Evolutionary conservation across 2,329 filamentous ascomycete genomes (phyloP).

Genomic region (Talaromyces sp.): DNA sequence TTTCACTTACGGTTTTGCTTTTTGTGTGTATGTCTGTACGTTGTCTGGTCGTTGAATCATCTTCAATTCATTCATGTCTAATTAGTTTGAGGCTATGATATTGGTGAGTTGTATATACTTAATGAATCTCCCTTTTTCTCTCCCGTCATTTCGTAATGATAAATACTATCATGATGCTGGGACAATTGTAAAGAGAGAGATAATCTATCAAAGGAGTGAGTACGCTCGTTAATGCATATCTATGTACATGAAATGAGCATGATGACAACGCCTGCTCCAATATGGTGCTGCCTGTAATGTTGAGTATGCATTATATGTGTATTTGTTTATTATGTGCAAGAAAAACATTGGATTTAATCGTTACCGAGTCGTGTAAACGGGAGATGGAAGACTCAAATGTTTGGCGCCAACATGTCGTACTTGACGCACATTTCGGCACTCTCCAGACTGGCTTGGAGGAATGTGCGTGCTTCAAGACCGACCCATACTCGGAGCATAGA

Average conservation of each 20-base stretch:
- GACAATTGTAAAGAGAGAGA: background rate
- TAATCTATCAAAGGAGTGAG: background rate
- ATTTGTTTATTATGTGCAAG: constrained; percentile 15
- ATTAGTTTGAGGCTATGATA: background rate
- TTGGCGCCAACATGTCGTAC: constrained; percentile 82
- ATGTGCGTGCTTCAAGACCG: constrained; percentile 80
- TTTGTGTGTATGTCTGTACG: constrained; percentile 2
- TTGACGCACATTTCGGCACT: constrained; percentile 88
- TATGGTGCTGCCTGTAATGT: background rate
- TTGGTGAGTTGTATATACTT: constrained; percentile 2
- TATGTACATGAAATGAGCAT: constrained; percentile 4
- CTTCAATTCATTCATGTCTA: constrained; percentile 1
- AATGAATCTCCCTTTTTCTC: background rate
- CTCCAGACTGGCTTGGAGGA: constrained; percentile 85
- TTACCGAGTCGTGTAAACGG: background rate
- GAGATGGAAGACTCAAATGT: constrained; percentile 56
- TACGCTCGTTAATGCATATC: background rate
- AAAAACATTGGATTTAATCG: background rate
- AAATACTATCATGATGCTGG: background rate
- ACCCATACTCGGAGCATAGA: constrained; percentile 90
- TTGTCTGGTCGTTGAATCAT: background rate
- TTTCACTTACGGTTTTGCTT: background rate
- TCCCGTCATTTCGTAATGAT: no score
- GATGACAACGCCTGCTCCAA: constrained; percentile 1
- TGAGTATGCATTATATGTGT: background rate